Evolutionary conservation across 2,329 filamentous ascomycete species (phyloP).

Genomic region (Davidsoniella neocaledoniae): DNA sequence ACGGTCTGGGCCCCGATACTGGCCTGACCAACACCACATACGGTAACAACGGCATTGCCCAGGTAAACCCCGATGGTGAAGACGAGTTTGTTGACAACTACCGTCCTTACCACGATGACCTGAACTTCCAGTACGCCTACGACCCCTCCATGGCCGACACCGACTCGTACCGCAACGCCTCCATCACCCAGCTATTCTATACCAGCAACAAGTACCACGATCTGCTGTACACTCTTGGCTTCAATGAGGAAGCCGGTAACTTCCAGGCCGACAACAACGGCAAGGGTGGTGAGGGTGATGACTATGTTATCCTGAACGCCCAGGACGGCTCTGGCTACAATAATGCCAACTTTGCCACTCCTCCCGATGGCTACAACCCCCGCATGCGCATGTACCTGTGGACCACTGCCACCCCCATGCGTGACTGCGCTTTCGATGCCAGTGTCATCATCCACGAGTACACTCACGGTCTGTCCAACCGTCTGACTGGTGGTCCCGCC

Average conservation of each 20-base stretch:
- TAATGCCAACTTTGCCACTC: constrained; percentile 42
- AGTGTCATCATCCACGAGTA: constrained; percentile 45
- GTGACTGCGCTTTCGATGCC: constrained; percentile 41
- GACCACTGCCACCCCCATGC: constrained; percentile 27
- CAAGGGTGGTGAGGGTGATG: constrained; percentile 31
- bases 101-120: constrained; percentile 26
- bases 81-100: constrained; percentile 22
- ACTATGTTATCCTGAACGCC: constrained; percentile 37
- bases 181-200: constrained; percentile 43
- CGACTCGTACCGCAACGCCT: constrained; percentile 32
- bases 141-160: constrained; percentile 20
- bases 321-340: constrained; percentile 38
- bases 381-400: constrained; percentile 46
- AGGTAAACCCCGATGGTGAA: constrained; percentile 32
- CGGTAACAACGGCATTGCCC: constrained; percentile 43
- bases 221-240: constrained; percentile 38
- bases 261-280: constrained; percentile 41
- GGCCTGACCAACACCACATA: constrained; percentile 33
- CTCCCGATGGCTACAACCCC: constrained; percentile 31
- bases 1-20: constrained; percentile 24
- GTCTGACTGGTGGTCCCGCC: constrained; percentile 39
- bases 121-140: constrained; percentile 32
- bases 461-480: constrained; percentile 38
- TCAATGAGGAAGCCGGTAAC: constrained; percentile 41
- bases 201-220: constrained; percentile 44